A percentile compares a stretch with the other conserved stretches of the same genome.
These are phyloP conservation scores for Saccharomycopsis sp. DNA, from an alignment of 805 yeast genomes.

Conservation along the genomic window DNA sequence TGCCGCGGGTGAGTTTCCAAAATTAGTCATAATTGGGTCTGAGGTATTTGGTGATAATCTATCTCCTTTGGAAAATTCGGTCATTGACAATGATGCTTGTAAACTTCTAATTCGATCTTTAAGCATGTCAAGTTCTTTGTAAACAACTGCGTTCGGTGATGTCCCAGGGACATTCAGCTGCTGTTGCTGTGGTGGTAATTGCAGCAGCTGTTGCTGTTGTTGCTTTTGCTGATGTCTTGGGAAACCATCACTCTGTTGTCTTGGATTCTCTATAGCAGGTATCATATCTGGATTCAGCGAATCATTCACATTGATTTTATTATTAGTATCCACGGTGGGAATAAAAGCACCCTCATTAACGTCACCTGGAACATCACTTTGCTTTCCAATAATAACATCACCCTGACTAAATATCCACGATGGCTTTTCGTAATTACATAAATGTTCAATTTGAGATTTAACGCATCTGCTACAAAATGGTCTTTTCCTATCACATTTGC, in stretches of 20 bases:
- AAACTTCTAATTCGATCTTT: conserved; percentile 16
- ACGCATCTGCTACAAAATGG: conserved; percentile 34
- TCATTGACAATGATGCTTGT: conserved; percentile 14
- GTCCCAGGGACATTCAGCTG: neutral
- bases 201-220: neutral
- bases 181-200: neutral
- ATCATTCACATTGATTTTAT: too few relatives aligned
- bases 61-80: conserved; percentile 8
- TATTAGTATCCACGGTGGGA: neutral
- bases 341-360: neutral
- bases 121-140: conserved; percentile 14
- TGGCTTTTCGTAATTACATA: conserved; percentile 29
- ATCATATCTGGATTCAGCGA: neutral
- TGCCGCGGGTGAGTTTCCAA: too few relatives aligned
- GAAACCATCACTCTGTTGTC: too few relatives aligned
- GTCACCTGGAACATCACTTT: neutral
- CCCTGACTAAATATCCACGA: conserved; percentile 5
- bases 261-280: neutral
- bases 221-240: neutral
- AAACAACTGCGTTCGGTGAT: neutral
- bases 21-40: neutral
- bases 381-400: neutral
- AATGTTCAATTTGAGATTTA: conserved; percentile 24
- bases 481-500: conserved; percentile 29
- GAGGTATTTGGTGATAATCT: neutral